Base-by-base conservation (phyloP, 768 basidiomycete species). In the Naematelia aurantialba region DNA sequence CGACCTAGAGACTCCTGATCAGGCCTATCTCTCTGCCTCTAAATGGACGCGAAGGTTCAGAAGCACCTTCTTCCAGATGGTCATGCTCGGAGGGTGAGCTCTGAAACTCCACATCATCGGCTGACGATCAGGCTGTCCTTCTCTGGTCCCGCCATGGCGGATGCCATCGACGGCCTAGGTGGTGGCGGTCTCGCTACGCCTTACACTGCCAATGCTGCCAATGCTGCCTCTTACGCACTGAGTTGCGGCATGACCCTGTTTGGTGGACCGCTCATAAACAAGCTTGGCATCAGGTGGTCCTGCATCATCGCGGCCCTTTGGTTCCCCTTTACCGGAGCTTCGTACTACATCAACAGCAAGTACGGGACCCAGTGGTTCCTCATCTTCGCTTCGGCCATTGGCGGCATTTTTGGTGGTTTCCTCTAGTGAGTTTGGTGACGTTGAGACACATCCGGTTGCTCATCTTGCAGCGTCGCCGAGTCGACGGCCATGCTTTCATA, bases 191-290 rank as follows among this genome's bases (percentile, higher is more conserved):
- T 66, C 5, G 34, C 59, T 1, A 60, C 68, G 2, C 65, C 68
- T 5, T 59, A 60, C 10, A 47, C 53, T 1, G 57, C 62, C 30
- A 69, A 69, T 39, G 12, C 52, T 3, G 65, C 68, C 21, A 45
- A 42, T 12, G 34, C 58, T 0, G 24, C 56, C 47, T 56, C 55
- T 17, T 66, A 69, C 48, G 31, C 61, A 5, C 21, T 57, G n/a
- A 42, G 50, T 5, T 61, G 56, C n/a, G 31, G 47, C 21, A 57
- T 69, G 44, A 52, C 62, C 30, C 27, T 70, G 4, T 62, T 67
- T 51, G 69, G 69, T 42, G 69, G 69, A 45, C 69, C 69, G 19
- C 22, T 70, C 39, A 58, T 70, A 58, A 70, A 70, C 63, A 62
- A 65, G 48, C 22, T 70, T 51, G 69, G 69, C 30, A 70, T 62